A percentile compares a stretch with the other conserved stretches of the same genome.
phyloP scores from a whole-genome alignment of 306 rosid genomes.

The Glycyrrhiza uralensis region DNA sequence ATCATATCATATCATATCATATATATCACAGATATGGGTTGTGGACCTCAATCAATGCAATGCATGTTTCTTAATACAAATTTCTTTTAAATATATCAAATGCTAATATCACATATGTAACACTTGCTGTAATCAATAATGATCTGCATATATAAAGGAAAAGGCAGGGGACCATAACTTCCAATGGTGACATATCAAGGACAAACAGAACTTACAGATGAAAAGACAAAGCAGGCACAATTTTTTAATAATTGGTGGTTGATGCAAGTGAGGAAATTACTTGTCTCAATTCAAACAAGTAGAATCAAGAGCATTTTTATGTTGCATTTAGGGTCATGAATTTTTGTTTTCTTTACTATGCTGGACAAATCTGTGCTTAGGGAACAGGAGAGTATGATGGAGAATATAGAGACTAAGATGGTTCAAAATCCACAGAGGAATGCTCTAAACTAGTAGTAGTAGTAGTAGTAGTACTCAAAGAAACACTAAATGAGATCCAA shows the following conservation, averaged over 20 bases:
- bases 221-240: neutral
- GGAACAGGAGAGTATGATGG: neutral
- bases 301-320: neutral
- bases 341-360: neutral
- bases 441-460: neutral
- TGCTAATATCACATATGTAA: neutral
- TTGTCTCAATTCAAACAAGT: neutral
- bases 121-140: neutral
- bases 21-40: neutral
- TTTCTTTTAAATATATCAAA: neutral
- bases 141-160: neutral
- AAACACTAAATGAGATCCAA: neutral
- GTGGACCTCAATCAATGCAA: neutral
- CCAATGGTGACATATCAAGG: neutral
- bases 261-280: conserved; percentile 5
- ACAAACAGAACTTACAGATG: neutral
- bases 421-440: neutral
- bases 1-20: neutral
- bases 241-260: conserved; percentile 4
- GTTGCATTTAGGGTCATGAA: neutral
- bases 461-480: neutral
- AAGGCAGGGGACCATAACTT: conserved; percentile 7
- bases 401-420: neutral
- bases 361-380: neutral
- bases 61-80: neutral